Evolutionary conservation across 176 grass and related monocot species (phyloP).

Genomic region (Saccharum spontaneum): DNA sequence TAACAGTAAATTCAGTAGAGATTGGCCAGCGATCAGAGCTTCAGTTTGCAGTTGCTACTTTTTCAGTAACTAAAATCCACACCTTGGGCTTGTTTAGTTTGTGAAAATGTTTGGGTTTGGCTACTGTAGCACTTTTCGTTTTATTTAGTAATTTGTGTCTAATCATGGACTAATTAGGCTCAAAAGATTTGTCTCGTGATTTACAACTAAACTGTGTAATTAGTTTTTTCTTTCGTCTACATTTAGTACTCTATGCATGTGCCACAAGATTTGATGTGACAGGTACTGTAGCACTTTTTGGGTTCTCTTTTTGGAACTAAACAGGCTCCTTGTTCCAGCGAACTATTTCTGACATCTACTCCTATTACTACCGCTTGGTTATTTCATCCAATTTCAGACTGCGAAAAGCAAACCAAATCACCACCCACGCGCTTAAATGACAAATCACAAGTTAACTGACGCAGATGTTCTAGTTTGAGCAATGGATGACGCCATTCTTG

Average conservation of each 20-base stretch:
- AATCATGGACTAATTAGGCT: too few relatives aligned
- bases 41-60: background rate
- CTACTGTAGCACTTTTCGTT: too few relatives aligned
- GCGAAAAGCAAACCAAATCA: background rate
- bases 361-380: background rate
- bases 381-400: background rate
- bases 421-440: background rate
- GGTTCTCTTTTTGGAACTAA: too few relatives aligned
- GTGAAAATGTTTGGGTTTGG: too few relatives aligned
- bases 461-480: background rate
- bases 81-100: too few relatives aligned
- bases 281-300: too few relatives aligned
- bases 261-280: too few relatives aligned
- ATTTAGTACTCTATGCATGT: too few relatives aligned
- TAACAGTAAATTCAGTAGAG: background rate
- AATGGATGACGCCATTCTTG: background rate
- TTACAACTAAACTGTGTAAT: too few relatives aligned
- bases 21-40: background rate
- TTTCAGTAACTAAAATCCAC: background rate
- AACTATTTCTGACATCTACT: background rate
- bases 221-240: too few relatives aligned
- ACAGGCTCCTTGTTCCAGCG: background rate
- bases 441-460: background rate
- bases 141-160: too few relatives aligned
- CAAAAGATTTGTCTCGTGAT: too few relatives aligned